Evolutionary conservation across 1,284 basidiomycete genomes (phyloP).

Genomic region (Vanrija sp.): DNA sequence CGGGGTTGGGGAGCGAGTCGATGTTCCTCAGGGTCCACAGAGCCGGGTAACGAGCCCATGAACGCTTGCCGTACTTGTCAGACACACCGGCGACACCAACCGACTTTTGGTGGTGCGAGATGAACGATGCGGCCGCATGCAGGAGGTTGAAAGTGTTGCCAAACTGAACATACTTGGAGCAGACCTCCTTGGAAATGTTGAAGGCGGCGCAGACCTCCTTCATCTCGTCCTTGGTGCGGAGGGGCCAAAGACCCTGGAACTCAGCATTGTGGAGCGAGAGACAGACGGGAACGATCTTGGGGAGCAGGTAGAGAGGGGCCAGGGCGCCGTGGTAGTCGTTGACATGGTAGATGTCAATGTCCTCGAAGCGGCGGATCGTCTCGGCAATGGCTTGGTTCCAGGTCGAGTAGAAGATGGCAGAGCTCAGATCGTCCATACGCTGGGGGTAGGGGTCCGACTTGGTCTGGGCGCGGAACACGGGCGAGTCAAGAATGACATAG

Average conservation of each 20-base stretch:
- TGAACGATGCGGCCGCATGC: slow-evolving; percentile 85
- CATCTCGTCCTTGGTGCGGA: slow-evolving; percentile 93
- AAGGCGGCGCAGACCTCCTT: slow-evolving; percentile 95
- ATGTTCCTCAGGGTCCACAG: slow-evolving; percentile 92
- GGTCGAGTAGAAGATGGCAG: slow-evolving; percentile 92
- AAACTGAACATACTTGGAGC: slow-evolving; percentile 92
- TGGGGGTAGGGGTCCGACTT: slow-evolving; percentile 90
- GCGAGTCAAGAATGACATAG: slow-evolving; percentile 84
- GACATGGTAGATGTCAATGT: slow-evolving; percentile 68
- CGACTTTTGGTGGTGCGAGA: slow-evolving; percentile 85
- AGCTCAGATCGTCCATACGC: slow-evolving; percentile 91
- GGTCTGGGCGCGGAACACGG: slow-evolving; percentile 90
- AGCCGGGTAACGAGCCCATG: slow-evolving; percentile 90
- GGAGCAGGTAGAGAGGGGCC: slow-evolving; percentile 80
- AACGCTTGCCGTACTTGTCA: slow-evolving; percentile 88
- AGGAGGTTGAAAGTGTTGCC: slow-evolving; percentile 93
- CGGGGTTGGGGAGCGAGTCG: slow-evolving; percentile 87
- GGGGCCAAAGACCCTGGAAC: slow-evolving; percentile 91
- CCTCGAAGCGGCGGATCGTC: slow-evolving; percentile 73
- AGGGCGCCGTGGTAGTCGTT: slow-evolving; percentile 86
- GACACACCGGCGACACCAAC: slow-evolving; percentile 90
- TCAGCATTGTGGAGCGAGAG: slow-evolving; percentile 93
- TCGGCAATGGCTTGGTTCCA: slow-evolving; percentile 95
- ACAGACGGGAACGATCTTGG: slow-evolving; percentile 81
- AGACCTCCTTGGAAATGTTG: slow-evolving; percentile 90